A percentile compares a stretch with the other conserved stretches of the same genome.
Conservation (phyloP, 73 alveolate species). For the Paramecium tetraurelia region DNA sequence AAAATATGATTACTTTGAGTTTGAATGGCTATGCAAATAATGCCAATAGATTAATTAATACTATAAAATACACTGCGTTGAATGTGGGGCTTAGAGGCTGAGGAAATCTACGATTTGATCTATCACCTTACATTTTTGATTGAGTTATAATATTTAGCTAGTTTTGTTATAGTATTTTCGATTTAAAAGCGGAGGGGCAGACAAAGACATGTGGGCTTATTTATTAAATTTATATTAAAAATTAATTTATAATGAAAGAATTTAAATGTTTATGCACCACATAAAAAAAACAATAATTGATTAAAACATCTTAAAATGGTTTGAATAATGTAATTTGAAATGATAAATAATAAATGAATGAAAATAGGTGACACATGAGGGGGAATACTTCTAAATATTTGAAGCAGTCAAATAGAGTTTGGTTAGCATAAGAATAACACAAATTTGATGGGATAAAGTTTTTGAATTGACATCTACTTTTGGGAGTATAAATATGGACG, state of each 20-base stretch:
- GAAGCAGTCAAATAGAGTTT: too few species aligned
- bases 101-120: not conserved
- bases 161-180: too few species aligned
- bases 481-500: not conserved
- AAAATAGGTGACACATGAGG: too few species aligned
- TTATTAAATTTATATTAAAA: too few species aligned
- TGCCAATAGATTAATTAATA: not conserved
- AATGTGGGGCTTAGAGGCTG: not conserved
- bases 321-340: too few species aligned
- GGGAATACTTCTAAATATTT: too few species aligned
- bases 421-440: too few species aligned
- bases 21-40: conserved; percentile 6
- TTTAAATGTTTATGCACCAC: not conserved
- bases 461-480: too few species aligned
- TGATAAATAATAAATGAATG: too few species aligned
- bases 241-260: not conserved
- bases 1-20: conserved; percentile 14
- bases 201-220: not conserved
- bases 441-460: too few species aligned
- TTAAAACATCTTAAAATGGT: not conserved
- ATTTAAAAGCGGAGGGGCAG: not conserved
- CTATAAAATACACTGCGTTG: not conserved
- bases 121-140: not conserved
- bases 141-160: not conserved
- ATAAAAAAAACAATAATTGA: not conserved